A percentile compares a stretch with the other conserved stretches of the same genome.
Evolutionary conservation across 139 green algal genomes (phyloP).

Genomic region (Coccomyxa sp.): DNA sequence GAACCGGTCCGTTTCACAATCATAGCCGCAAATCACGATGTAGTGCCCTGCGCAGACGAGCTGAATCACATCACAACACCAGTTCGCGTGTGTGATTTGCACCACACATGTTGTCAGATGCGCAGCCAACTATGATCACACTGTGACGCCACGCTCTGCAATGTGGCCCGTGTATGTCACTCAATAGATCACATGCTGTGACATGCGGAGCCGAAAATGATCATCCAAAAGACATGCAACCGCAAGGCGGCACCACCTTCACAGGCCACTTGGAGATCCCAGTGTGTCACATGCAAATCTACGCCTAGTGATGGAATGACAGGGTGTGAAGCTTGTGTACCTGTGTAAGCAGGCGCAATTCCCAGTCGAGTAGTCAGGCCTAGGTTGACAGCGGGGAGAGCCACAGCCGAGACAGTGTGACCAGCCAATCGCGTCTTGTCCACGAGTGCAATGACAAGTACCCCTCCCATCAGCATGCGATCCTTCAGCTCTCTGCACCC

Average conservation of each 20-base stretch:
- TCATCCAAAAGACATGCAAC: too few relatives aligned
- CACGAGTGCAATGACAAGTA: conserved; percentile 72
- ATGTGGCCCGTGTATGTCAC: too few relatives aligned
- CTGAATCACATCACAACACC: too few relatives aligned
- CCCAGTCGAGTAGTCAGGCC: neutral
- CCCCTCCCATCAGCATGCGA: conserved; percentile 35
- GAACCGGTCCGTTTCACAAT: conserved; percentile 34
- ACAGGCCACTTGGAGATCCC: neutral
- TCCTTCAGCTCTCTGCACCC: conserved; percentile 27
- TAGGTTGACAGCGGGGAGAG: neutral
- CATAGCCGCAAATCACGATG: conserved; percentile 49
- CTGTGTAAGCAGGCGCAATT: conserved; percentile 30
- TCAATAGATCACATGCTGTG: too few relatives aligned
- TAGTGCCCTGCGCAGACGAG: conserved; percentile 47
- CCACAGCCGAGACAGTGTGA: neutral
- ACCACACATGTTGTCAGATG: too few relatives aligned
- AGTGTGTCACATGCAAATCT: neutral
- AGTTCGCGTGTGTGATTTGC: too few relatives aligned
- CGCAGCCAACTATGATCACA: too few relatives aligned
- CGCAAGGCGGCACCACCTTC: neutral
- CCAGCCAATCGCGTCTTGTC: conserved; percentile 67
- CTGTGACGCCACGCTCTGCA: neutral
- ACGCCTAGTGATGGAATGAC: conserved; percentile 1
- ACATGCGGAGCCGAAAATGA: too few relatives aligned
- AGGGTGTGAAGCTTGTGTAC: conserved; percentile 22